These are phyloP conservation scores for Lichina pygmaea DNA, from an alignment of 495 filamentous ascomycete species.

Conservation along the genomic window DNA sequence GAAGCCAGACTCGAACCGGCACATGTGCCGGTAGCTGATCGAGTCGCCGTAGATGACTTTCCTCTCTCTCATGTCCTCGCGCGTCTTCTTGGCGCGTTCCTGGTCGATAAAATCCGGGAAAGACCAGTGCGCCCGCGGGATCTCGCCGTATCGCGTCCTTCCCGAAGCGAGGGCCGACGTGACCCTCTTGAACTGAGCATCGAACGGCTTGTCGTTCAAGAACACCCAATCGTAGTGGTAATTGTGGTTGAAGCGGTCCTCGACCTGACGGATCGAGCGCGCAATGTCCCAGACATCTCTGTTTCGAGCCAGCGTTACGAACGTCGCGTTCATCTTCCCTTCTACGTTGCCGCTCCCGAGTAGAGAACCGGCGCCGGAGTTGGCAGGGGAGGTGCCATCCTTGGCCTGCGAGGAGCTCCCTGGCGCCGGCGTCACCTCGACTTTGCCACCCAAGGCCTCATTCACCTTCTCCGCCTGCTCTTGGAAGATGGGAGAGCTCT, in stretches of 20 bases:
- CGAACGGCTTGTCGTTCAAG: conserved; percentile 83
- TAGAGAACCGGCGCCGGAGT: conserved; percentile 15
- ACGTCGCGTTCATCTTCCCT: conserved; percentile 80
- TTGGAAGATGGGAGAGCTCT: conserved; percentile 1
- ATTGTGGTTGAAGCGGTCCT: conserved; percentile 89
- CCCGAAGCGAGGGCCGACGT: conserved; percentile 76
- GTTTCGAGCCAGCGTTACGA: conserved; percentile 86
- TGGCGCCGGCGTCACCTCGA: neutral
- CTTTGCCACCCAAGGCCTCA: neutral
- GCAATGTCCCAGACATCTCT: conserved; percentile 89
- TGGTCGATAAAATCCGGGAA: conserved; percentile 71
- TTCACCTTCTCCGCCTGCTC: conserved; percentile 1
- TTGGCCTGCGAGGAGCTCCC: neutral
- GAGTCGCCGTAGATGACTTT: conserved; percentile 94
- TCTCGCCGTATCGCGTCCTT: conserved; percentile 65
- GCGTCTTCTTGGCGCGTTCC: conserved; percentile 52
- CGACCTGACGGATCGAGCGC: conserved; percentile 75
- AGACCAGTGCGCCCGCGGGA: conserved; percentile 69
- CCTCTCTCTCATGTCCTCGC: conserved; percentile 56
- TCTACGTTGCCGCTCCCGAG: conserved; percentile 14
- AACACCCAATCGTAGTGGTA: conserved; percentile 99
- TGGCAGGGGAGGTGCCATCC: neutral
- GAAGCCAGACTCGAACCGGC: conserved; percentile 78
- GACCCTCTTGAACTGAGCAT: conserved; percentile 74
- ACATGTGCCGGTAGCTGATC: conserved; percentile 80